Evolutionary conservation across 2,329 filamentous ascomycete genomes (phyloP).

Genomic region (Apiospora rasikravindrae): DNA sequence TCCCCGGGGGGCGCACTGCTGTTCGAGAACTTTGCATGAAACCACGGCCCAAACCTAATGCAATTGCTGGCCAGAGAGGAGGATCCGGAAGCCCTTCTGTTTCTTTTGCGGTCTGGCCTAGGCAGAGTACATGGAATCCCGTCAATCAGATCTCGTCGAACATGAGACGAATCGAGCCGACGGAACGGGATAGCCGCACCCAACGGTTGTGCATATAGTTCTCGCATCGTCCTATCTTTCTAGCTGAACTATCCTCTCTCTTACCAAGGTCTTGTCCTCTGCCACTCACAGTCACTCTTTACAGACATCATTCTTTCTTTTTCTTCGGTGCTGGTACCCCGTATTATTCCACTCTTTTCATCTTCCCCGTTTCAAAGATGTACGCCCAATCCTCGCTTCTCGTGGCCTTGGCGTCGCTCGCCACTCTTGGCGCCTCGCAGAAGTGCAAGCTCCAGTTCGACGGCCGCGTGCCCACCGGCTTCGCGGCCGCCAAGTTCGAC

Average conservation of each 20-base stretch:
- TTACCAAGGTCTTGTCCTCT: not conserved
- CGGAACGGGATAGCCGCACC: not conserved
- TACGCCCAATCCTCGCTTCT: not conserved
- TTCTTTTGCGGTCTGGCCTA: not conserved
- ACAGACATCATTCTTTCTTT: not conserved
- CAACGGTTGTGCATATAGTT: not conserved
- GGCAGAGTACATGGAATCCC: not conserved
- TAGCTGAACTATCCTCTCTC: not conserved
- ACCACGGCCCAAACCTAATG: constrained; percentile 16
- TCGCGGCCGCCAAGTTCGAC: constrained; percentile 48
- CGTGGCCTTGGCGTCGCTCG: constrained; percentile 9
- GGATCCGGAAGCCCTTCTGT: not conserved
- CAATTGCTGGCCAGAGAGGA: not conserved
- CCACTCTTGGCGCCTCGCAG: constrained; percentile 30
- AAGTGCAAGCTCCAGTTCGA: constrained; percentile 50
- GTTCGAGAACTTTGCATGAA: constrained; percentile 7
- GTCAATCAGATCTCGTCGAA: not conserved
- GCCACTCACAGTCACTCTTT: not conserved
- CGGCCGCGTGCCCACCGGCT: constrained; percentile 48
- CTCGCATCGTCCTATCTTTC: not conserved
- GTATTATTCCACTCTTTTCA: constrained; percentile 3
- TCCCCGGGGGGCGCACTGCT: not conserved
- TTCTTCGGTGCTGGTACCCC: constrained; percentile 4
- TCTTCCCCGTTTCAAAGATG: not conserved
- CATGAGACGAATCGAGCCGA: not conserved